Evolutionary conservation across 768 basidiomycete genomes (phyloP).

Genomic region (Cystobasidium ongulense): DNA sequence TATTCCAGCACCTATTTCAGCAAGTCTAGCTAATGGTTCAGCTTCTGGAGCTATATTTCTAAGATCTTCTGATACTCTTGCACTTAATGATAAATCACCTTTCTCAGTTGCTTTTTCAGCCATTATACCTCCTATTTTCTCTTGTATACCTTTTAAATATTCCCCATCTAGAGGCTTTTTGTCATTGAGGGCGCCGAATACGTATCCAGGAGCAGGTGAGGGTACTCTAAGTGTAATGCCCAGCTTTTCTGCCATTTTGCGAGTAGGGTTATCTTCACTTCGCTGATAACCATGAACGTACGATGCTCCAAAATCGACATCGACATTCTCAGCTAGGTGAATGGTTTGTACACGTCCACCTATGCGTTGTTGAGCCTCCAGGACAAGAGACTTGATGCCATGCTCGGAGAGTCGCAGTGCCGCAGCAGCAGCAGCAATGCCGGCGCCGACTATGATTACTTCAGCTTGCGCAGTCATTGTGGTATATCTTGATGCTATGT

Average conservation of each 20-base stretch:
- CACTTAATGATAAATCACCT: slow-evolving; percentile 2
- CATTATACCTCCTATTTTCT: not conserved
- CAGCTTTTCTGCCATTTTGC: slow-evolving; percentile 23
- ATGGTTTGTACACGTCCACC: slow-evolving; percentile 22
- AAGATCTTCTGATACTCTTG: not conserved
- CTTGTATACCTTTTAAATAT: not conserved
- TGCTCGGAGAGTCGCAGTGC: slow-evolving; percentile 10
- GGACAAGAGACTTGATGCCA: slow-evolving; percentile 25
- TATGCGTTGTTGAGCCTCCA: slow-evolving; percentile 16
- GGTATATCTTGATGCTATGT: not conserved
- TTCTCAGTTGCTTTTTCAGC: not conserved
- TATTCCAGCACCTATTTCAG: slow-evolving; percentile 23
- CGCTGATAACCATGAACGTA: slow-evolving; percentile 25
- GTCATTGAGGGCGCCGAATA: not conserved
- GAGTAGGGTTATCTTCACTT: slow-evolving; percentile 10
- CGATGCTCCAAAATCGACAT: slow-evolving; percentile 22
- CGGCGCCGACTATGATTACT: slow-evolving; percentile 21
- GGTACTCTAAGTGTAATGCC: slow-evolving; percentile 25
- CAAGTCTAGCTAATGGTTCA: slow-evolving; percentile 4
- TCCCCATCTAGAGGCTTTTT: slow-evolving; percentile 2
- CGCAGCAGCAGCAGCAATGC: slow-evolving; percentile 18
- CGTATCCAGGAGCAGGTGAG: not conserved
- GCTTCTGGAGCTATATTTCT: slow-evolving; percentile 7
- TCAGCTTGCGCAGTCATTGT: not conserved
- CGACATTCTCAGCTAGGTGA: not conserved